phyloP scores from a whole-genome alignment of 495 filamentous ascomycete species.

The Lepidopterella palustris region DNA sequence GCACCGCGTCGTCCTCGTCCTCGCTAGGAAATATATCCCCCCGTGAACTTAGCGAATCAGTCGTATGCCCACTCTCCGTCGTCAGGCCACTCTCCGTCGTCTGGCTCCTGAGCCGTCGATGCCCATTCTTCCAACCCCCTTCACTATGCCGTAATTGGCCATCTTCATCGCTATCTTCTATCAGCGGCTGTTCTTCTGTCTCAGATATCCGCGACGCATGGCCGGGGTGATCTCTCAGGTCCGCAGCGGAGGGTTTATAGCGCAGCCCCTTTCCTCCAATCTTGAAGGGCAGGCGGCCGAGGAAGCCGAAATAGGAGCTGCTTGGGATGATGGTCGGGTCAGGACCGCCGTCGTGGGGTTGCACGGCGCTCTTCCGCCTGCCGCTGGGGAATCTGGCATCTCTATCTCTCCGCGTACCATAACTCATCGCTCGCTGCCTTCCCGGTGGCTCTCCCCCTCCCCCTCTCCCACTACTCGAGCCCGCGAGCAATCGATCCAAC shows the following conservation, averaged over 20 bases:
- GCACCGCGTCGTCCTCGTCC: constrained; percentile 83
- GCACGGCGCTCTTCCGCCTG: constrained; percentile 59
- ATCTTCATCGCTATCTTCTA: constrained; percentile 55
- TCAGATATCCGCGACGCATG: constrained; percentile 38
- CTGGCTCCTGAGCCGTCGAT: constrained; percentile 63
- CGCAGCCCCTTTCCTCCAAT: constrained; percentile 69
- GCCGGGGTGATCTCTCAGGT: constrained; percentile 82
- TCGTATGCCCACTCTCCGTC: constrained; percentile 72
- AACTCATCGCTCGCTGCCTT: constrained; percentile 78
- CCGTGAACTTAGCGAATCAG: constrained; percentile 85
- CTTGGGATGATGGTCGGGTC: constrained; percentile 90
- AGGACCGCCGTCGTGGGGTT: constrained; percentile 50
- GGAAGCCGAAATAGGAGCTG: constrained; percentile 77
- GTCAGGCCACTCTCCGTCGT: constrained; percentile 75
- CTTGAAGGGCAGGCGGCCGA: constrained; percentile 78
- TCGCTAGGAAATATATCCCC: constrained; percentile 93
- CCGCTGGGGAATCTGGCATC: constrained; percentile 26
- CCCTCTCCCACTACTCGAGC: constrained; percentile 48
- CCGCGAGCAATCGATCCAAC: constrained; percentile 78
- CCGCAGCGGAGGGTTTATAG: constrained; percentile 87
- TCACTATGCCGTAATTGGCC: constrained; percentile 28
- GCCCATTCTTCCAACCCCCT: constrained; percentile 34
- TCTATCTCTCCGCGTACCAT: constrained; percentile 57
- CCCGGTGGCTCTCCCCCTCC: constrained; percentile 56
- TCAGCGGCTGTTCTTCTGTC: constrained; percentile 63